A percentile compares a stretch with the other conserved stretches of the same genome.
phyloP scores from a whole-genome alignment of 495 filamentous ascomycete genomes.

The Penicillium robsamsonii region DNA sequence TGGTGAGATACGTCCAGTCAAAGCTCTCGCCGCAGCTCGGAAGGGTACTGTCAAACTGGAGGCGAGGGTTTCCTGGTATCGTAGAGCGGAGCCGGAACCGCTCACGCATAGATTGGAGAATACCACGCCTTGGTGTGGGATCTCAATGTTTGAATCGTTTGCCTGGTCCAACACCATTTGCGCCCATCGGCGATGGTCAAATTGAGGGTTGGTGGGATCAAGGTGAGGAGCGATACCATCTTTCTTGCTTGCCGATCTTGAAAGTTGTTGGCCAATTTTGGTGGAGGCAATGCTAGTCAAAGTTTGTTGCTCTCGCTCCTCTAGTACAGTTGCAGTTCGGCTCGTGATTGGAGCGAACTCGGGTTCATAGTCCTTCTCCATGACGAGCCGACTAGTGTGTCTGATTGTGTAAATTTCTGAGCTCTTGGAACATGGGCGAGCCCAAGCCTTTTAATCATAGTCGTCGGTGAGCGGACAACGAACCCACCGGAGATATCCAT shows the following conservation, averaged over 20 bases:
- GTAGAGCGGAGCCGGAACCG: slow-evolving; percentile 48
- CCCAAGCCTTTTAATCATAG: slow-evolving; percentile 1
- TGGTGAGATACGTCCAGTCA: slow-evolving; percentile 22
- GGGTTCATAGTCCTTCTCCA: slow-evolving; percentile 18
- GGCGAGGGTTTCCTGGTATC: slow-evolving; percentile 48
- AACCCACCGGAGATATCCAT: not conserved
- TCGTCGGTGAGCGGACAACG: slow-evolving; percentile 1
- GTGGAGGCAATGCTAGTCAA: slow-evolving; percentile 31
- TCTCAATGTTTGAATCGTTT: slow-evolving; percentile 37
- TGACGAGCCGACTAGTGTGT: not conserved
- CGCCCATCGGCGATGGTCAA: slow-evolving; percentile 54
- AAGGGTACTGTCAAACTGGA: slow-evolving; percentile 45
- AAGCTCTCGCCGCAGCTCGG: slow-evolving; percentile 26
- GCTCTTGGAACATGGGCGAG: not conserved
- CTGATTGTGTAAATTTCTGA: not conserved
- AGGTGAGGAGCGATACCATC: slow-evolving; percentile 40
- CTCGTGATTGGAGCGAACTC: slow-evolving; percentile 24
- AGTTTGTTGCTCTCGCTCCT: slow-evolving; percentile 24
- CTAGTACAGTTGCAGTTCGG: slow-evolving; percentile 12
- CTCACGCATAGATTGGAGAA: slow-evolving; percentile 51
- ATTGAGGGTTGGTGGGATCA: slow-evolving; percentile 50
- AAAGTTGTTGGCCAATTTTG: slow-evolving; percentile 25
- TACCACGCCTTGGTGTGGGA: slow-evolving; percentile 35
- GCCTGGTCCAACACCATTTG: slow-evolving; percentile 35
- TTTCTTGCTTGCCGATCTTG: slow-evolving; percentile 17